Evolutionary conservation across 2,329 filamentous ascomycete species (phyloP).

Genomic region (Colletotrichum viniferum): DNA sequence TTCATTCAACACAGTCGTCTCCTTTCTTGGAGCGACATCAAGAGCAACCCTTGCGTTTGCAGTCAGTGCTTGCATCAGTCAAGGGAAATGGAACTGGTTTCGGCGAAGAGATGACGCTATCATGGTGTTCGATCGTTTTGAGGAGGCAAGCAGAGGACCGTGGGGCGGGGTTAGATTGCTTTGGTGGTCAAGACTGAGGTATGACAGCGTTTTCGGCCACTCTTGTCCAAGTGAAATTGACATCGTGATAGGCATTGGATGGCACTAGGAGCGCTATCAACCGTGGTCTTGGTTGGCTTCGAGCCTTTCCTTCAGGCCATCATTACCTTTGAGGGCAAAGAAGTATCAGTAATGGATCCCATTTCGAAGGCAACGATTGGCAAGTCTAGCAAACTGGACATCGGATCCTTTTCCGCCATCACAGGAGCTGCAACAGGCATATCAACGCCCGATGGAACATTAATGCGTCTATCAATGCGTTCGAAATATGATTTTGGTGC

Average conservation of each 20-base stretch:
- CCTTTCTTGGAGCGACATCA: background rate
- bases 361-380: background rate
- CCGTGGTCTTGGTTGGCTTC: background rate
- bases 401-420: background rate
- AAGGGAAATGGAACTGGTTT: slow-evolving; percentile 3
- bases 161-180: background rate
- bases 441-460: background rate
- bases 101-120: background rate
- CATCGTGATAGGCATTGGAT: background rate
- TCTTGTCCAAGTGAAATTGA: too few species aligned
- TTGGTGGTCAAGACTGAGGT: background rate
- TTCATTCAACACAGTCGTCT: background rate
- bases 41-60: background rate
- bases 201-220: too few species aligned
- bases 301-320: background rate
- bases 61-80: background rate
- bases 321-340: background rate
- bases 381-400: background rate
- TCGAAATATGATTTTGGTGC: background rate
- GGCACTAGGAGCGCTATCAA: background rate
- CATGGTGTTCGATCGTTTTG: background rate
- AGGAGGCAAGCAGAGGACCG: background rate
- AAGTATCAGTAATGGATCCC: background rate
- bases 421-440: background rate
- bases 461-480: background rate